Evolutionary conservation across 2,329 filamentous ascomycete species (phyloP).

Genomic region (Phyllosticta capitalensis): DNA sequence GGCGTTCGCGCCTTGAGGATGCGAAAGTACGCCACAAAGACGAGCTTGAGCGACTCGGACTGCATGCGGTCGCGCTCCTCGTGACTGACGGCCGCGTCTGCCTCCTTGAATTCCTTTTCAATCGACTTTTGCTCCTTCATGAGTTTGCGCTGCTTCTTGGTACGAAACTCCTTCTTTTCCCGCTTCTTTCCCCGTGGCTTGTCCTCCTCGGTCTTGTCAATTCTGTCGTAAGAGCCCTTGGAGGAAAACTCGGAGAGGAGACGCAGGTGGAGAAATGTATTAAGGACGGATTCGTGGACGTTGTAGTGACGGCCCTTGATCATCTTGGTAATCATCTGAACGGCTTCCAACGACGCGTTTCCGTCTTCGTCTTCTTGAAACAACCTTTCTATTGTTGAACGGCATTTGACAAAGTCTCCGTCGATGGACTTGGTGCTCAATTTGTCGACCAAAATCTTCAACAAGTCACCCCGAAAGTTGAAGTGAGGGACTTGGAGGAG

Average conservation of each 20-base stretch:
- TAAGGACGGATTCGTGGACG: slow-evolving; percentile 75
- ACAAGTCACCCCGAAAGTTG: slow-evolving; percentile 82
- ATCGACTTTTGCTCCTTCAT: slow-evolving; percentile 77
- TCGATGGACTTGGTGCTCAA: slow-evolving; percentile 65
- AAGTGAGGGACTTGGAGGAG: slow-evolving; percentile 83
- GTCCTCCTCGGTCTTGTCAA: slow-evolving; percentile 47
- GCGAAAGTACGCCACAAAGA: slow-evolving; percentile 91
- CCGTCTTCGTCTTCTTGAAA: slow-evolving; percentile 88
- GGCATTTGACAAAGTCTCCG: slow-evolving; percentile 66
- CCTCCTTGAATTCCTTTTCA: slow-evolving; percentile 87
- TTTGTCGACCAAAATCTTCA: slow-evolving; percentile 80
- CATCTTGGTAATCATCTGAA: slow-evolving; percentile 82
- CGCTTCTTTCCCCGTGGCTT: slow-evolving; percentile 50
- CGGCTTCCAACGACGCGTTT: slow-evolving; percentile 75
- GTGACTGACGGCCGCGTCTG: slow-evolving; percentile 81
- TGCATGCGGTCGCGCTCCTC: slow-evolving; percentile 93
- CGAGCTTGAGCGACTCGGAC: slow-evolving; percentile 87
- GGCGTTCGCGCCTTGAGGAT: slow-evolving; percentile 77
- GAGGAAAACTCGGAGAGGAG: slow-evolving; percentile 78
- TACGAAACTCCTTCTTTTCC: slow-evolving; percentile 74
- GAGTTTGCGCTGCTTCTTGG: slow-evolving; percentile 76
- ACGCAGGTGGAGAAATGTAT: slow-evolving; percentile 83
- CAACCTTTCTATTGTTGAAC: slow-evolving; percentile 67
- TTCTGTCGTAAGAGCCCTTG: slow-evolving; percentile 68
- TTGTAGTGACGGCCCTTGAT: slow-evolving; percentile 80